A percentile compares a stretch with the other conserved stretches of the same genome.
Conservation (phyloP, 2,329 filamentous ascomycete species). For the Achaetomium macrosporum region DNA sequence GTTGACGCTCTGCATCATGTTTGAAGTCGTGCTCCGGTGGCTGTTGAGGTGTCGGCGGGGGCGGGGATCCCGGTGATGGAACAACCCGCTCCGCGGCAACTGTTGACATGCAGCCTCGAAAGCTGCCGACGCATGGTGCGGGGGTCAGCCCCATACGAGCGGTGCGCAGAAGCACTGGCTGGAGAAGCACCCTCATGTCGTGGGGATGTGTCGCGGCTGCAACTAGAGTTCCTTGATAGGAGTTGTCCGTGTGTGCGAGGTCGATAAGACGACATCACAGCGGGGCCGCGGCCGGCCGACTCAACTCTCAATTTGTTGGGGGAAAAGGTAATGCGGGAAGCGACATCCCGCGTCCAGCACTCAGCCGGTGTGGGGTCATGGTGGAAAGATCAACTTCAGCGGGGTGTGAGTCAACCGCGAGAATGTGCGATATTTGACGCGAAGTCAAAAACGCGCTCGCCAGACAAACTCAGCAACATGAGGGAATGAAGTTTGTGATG, state of each 20-base stretch:
- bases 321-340: not conserved
- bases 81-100: constrained; percentile 1
- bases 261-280: not conserved
- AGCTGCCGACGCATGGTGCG: not conserved
- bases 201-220: not conserved
- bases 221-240: not conserved
- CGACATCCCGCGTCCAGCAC: constrained; percentile 11
- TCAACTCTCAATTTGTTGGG: constrained; percentile 11
- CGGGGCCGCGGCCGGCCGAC: not conserved
- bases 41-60: not conserved
- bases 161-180: not conserved
- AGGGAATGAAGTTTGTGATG: not conserved
- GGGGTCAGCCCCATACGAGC: not conserved
- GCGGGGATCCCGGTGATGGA: not conserved
- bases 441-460: not conserved
- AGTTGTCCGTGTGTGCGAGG: not conserved
- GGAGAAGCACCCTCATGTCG: constrained; percentile 9
- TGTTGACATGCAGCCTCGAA: constrained; percentile 8
- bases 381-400: not conserved
- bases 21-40: not conserved
- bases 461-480: not conserved
- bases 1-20: constrained; percentile 3
- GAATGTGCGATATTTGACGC: not conserved
- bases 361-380: constrained; percentile 13
- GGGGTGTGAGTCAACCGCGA: constrained; percentile 6